Percentiles rank a stretch among this genome's conserved stretches.
phyloP scores from a whole-genome alignment of 2,329 filamentous ascomycete genomes.

The Neophaeococcomyces aloes region DNA sequence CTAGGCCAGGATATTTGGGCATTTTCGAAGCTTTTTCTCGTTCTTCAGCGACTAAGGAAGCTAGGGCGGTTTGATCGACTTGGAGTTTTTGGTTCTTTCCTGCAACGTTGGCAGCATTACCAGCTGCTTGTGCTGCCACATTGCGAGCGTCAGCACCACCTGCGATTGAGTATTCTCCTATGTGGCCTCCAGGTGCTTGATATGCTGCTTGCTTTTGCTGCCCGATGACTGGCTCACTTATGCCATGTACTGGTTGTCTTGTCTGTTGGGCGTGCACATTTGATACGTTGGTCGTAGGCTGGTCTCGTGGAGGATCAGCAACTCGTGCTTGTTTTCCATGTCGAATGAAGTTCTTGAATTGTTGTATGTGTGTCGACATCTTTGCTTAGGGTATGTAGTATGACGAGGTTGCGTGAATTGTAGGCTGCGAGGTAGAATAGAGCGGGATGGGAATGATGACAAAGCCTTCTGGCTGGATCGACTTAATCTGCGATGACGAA shows the following conservation, averaged over 20 bases:
- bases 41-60: slow-evolving; percentile 83
- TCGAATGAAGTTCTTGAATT: slow-evolving; percentile 90
- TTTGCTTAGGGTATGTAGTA: background rate
- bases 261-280: slow-evolving; percentile 55
- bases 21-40: slow-evolving; percentile 76
- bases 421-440: background rate
- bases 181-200: slow-evolving; percentile 31
- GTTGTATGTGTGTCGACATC: slow-evolving; percentile 28
- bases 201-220: slow-evolving; percentile 37
- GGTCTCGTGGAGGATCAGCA: slow-evolving; percentile 48
- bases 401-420: background rate
- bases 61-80: slow-evolving; percentile 44
- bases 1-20: slow-evolving; percentile 72
- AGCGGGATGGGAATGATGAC: slow-evolving; percentile 1
- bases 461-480: background rate
- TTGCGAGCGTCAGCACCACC: slow-evolving; percentile 52
- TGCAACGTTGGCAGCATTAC: slow-evolving; percentile 52
- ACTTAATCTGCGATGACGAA: too few species aligned
- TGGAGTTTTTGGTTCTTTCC: slow-evolving; percentile 51
- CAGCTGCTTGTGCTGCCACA: slow-evolving; percentile 56
- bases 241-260: slow-evolving; percentile 38
- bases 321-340: slow-evolving; percentile 90
- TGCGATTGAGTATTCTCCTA: slow-evolving; percentile 52
- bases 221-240: slow-evolving; percentile 52
- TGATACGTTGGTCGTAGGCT: slow-evolving; percentile 53